Conservation (phyloP, 768 basidiomycete genomes). For the Pilatotrama ljubarskyi region DNA sequence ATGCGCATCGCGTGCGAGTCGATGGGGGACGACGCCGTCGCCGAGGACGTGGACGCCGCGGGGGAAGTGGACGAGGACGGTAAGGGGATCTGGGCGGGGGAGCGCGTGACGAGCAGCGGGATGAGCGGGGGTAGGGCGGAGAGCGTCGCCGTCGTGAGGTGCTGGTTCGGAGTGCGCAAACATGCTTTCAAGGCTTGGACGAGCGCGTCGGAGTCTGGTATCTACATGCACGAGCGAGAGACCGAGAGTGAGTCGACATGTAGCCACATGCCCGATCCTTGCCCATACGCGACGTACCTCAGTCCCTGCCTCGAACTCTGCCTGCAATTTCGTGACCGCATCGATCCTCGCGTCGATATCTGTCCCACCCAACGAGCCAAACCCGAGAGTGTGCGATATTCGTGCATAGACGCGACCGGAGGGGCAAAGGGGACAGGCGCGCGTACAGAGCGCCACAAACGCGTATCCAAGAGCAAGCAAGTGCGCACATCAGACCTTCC, state of each 20-base stretch:
- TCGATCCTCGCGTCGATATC: constrained; percentile 83
- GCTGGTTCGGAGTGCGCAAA: constrained; percentile 79
- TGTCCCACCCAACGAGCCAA: constrained; percentile 31
- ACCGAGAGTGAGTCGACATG: not conserved
- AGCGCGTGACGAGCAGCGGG: constrained; percentile 53
- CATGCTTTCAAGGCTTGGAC: constrained; percentile 70
- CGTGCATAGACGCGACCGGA: not conserved
- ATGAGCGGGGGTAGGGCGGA: constrained; percentile 66
- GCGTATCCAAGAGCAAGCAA: not conserved
- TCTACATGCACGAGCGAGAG: constrained; percentile 40
- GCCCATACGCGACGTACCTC: constrained; percentile 49
- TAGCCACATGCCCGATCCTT: not conserved
- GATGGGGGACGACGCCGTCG: constrained; percentile 44
- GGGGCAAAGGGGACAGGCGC: not conserved
- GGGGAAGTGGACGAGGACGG: constrained; percentile 36
- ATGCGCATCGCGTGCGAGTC: constrained; percentile 66
- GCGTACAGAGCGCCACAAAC: constrained; percentile 9
- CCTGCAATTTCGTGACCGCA: constrained; percentile 75
- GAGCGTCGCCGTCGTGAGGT: constrained; percentile 76
- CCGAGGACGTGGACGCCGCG: constrained; percentile 49
- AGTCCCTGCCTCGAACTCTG: constrained; percentile 66
- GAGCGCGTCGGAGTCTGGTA: constrained; percentile 65
- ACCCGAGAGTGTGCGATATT: not conserved
- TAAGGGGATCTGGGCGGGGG: constrained; percentile 21
- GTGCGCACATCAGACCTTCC: constrained; percentile 1